These are phyloP conservation scores for Calendula officinalis DNA, from an alignment of 129 eudicot genomes.

Conservation along the genomic window DNA sequence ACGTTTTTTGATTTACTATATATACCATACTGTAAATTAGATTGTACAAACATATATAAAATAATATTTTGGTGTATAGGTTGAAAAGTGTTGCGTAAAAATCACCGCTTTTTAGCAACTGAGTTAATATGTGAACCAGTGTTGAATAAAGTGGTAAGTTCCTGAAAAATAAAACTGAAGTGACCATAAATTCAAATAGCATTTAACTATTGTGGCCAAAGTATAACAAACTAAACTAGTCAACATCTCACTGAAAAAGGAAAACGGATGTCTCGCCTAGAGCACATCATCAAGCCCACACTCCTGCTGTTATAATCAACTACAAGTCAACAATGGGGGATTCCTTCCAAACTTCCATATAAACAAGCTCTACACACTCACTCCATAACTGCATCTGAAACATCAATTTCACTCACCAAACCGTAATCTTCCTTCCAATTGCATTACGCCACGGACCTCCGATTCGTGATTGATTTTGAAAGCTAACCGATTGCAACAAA, in stretches of 20 bases:
- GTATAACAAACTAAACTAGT: constrained; percentile 8
- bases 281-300: constrained; percentile 1
- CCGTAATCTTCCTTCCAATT: constrained; percentile 12
- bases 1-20: no score
- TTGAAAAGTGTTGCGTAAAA: no score
- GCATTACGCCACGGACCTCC: constrained; percentile 9
- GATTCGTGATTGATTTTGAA: constrained; percentile 12
- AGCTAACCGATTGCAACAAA: not conserved
- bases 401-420: constrained; percentile 4
- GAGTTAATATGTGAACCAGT: not conserved
- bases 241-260: constrained; percentile 8
- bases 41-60: no score
- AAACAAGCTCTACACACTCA: constrained; percentile 16
- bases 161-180: not conserved
- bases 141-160: not conserved
- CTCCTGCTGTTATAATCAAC: constrained; percentile 15
- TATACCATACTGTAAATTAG: no score
- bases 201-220: constrained; percentile 13
- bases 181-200: not conserved
- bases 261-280: not conserved
- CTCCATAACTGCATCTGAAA: not conserved
- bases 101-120: not conserved
- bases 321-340: constrained; percentile 26
- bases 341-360: constrained; percentile 25
- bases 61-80: no score